Percentiles rank a stretch among this genome's conserved stretches.
Evolutionary conservation across 495 filamentous ascomycete genomes (phyloP).

Genomic region (Parachaetomium inaequale): DNA sequence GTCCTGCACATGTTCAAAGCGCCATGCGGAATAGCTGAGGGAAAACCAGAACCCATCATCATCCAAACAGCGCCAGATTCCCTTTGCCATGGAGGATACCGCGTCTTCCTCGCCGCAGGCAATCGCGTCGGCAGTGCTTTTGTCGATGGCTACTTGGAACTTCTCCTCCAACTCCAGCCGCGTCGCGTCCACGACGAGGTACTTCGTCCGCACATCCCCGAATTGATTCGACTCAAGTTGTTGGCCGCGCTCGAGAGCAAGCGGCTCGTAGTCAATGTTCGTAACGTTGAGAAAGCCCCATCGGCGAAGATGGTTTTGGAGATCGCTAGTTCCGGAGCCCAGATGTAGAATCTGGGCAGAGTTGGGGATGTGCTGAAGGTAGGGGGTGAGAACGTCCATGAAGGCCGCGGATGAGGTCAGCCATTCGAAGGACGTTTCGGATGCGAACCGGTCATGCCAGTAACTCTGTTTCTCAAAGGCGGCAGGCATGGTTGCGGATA

Average conservation of each 20-base stretch:
- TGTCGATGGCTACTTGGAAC: constrained; percentile 40
- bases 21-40: constrained; percentile 37
- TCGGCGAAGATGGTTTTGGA: constrained; percentile 36
- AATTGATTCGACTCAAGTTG: constrained; percentile 32
- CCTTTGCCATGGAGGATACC: constrained; percentile 29
- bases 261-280: constrained; percentile 43
- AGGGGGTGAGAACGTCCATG: constrained; percentile 31
- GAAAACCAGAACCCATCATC: constrained; percentile 39
- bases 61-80: constrained; percentile 26
- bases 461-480: constrained; percentile 38
- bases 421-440: constrained; percentile 42
- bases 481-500: constrained; percentile 8
- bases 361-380: constrained; percentile 21
- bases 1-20: constrained; percentile 28
- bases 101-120: constrained; percentile 34
- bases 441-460: constrained; percentile 38
- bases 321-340: constrained; percentile 42
- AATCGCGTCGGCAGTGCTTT: constrained; percentile 42
- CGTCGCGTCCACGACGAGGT: constrained; percentile 38
- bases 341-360: constrained; percentile 35
- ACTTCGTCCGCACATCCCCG: constrained; percentile 35
- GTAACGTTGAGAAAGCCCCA: constrained; percentile 35
- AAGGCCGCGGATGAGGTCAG: constrained; percentile 35
- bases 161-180: constrained; percentile 17
- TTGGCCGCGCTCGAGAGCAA: constrained; percentile 36